Evolutionary conservation across 225 moss, liverwort and hornwort genomes (phyloP).

Genomic region (Physcomitrellopsis africana): DNA sequence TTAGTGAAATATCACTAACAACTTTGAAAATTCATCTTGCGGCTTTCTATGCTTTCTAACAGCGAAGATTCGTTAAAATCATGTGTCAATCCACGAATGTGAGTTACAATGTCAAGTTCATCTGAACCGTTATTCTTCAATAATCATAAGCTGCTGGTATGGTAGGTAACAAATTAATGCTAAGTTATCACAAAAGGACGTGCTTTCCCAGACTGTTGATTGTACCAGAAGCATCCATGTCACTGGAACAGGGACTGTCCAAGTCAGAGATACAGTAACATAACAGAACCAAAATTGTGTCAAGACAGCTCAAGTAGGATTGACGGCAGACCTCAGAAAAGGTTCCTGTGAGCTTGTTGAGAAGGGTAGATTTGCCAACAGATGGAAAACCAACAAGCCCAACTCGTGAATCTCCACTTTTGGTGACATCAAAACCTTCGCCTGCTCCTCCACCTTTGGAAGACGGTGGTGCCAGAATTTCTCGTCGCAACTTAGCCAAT

Average conservation of each 20-base stretch:
- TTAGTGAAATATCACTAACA: background rate
- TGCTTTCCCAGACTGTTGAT: too few relatives aligned
- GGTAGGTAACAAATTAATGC: background rate
- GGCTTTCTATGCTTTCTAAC: background rate
- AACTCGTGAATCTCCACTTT: slow-evolving; percentile 93
- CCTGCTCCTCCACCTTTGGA: slow-evolving; percentile 90
- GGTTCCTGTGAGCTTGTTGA: slow-evolving; percentile 96
- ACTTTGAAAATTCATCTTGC: background rate
- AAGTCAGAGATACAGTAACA: background rate
- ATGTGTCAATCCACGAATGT: background rate
- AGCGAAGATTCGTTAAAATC: background rate
- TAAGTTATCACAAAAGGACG: background rate
- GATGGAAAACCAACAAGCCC: slow-evolving; percentile 95
- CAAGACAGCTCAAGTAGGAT: background rate
- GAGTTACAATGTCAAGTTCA: background rate
- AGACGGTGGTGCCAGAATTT: slow-evolving; percentile 86
- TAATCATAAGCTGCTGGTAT: background rate
- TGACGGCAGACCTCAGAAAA: slow-evolving; percentile 72
- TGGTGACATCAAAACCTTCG: slow-evolving; percentile 96
- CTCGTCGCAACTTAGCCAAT: slow-evolving; percentile 82
- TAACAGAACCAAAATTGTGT: background rate
- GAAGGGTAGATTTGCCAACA: slow-evolving; percentile 95
- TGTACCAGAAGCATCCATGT: too few relatives aligned
- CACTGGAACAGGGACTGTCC: too few relatives aligned
- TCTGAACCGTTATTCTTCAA: slow-evolving; percentile 6